Base-by-base conservation (phyloP, 345 rosid genomes). In the Salix suchowensis region DNA sequence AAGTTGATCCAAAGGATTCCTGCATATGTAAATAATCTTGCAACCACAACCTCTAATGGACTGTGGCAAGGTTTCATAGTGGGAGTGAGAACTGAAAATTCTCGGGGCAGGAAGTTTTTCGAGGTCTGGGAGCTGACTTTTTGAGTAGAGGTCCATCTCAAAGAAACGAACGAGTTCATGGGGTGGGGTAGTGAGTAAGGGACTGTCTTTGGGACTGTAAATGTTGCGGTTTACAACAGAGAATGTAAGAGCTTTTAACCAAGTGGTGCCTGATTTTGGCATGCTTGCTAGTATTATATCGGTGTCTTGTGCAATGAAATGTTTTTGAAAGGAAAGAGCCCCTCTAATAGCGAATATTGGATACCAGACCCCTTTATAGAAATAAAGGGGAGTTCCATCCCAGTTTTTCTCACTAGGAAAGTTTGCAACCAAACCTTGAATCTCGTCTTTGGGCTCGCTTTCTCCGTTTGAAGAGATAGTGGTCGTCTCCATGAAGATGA, bases 351-450 rank as follows among this genome's bases (percentile, higher is more conserved):
- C 85, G 30, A 78, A 79, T 23, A 89, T 60, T 58, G 87, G 95
- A 84, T 91, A 92, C 98, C 97, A 94, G 77, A 89, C 92, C 1
- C 89, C 91, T 83, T 89, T 91, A 76, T 84, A 89, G 21, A 77
- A 42, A 64, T 89, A 88, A 65, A 90, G 77, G 79, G 80, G 79
- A 26, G 80, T 81, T 66, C 94, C 88, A 81, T 92, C 80, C 94
- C 95, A 94, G 5, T 94, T 94, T 77, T 76, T 85, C 71, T 87
- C 89, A 52, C 40, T 85, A 0, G 92, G 98, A 69, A n/a, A n/a
- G n/a, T n/a, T n/a, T n/a, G n/a, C n/a, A 90, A 89, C 13, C 12
- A 40, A 40, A 7, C 0, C 44, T 40, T 40, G 44, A 10, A 40
- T 7, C 8, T 40, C 44, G 8, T 40, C 2, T 40, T 0, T 40